Evolutionary conservation across 2,329 filamentous ascomycete species (phyloP).

Genomic region (Hypoxylon sp.): DNA sequence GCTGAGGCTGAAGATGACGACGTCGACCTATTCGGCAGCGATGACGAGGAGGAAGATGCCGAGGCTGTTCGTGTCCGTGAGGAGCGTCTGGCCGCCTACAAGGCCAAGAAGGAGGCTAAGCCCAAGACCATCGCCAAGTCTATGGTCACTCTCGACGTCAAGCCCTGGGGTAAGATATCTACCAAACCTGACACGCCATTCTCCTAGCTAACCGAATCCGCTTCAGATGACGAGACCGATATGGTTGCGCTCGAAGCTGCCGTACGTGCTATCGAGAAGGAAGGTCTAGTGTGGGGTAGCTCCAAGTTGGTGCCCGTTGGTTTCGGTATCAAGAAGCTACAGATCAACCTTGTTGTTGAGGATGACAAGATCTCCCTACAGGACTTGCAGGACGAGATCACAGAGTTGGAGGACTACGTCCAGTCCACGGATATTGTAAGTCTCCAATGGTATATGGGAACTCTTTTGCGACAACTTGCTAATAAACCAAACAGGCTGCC

Average conservation of each 20-base stretch:
- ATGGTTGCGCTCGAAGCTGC: slow-evolving; percentile 82
- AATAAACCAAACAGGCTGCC: slow-evolving; percentile 58
- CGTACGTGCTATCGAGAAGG: slow-evolving; percentile 86
- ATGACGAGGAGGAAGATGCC: slow-evolving; percentile 92
- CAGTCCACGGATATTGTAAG: slow-evolving; percentile 88
- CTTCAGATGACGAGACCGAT: slow-evolving; percentile 87
- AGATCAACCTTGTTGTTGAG: slow-evolving; percentile 97
- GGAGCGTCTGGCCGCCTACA: slow-evolving; percentile 91
- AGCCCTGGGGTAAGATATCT: slow-evolving; percentile 96
- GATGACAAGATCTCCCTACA: slow-evolving; percentile 92
- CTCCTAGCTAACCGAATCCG: slow-evolving; percentile 26
- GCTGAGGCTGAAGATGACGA: slow-evolving; percentile 78
- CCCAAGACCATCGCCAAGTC: slow-evolving; percentile 94
- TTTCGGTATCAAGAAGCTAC: slow-evolving; percentile 98
- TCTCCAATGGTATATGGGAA: slow-evolving; percentile 19
- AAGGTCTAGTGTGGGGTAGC: slow-evolving; percentile 95
- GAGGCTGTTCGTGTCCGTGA: slow-evolving; percentile 86
- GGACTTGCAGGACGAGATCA: slow-evolving; percentile 86
- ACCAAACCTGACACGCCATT: too few species aligned
- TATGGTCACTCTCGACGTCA: slow-evolving; percentile 92
- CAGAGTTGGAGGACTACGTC: slow-evolving; percentile 89
- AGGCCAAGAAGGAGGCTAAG: slow-evolving; percentile 96
- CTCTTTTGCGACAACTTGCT: slow-evolving; percentile 15
- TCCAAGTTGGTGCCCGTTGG: slow-evolving; percentile 90
- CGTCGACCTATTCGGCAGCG: slow-evolving; percentile 91